Evolutionary conservation across 306 rosid genomes (phyloP).

Genomic region (Cucumis cinereus): DNA sequence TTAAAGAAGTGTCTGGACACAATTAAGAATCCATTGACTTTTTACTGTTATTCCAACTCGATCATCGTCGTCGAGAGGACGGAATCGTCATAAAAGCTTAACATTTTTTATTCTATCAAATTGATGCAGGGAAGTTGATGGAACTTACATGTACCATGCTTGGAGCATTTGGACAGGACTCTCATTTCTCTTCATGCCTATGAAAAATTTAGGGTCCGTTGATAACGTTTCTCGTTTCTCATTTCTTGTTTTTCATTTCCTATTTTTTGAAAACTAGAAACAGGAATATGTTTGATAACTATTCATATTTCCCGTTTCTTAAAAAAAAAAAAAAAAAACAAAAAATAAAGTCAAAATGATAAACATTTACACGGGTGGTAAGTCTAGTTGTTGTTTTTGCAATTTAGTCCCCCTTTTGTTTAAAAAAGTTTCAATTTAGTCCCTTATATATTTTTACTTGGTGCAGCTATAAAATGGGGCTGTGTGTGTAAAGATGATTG

Average conservation of each 20-base stretch:
- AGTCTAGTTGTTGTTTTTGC: neutral
- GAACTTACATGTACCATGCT: constrained; percentile 71
- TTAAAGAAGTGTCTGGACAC: neutral
- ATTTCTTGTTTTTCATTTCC: too few relatives aligned
- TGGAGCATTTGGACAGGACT: constrained; percentile 60
- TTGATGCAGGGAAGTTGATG: constrained; percentile 70
- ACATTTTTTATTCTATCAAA: neutral
- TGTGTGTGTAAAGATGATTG: constrained; percentile 3
- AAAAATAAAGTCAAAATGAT: neutral
- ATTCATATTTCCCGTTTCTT: too few relatives aligned
- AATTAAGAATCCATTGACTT: neutral
- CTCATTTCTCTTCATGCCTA: constrained; percentile 52
- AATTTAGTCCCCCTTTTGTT: neutral
- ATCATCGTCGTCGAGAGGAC: neutral
- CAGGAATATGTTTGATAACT: too few relatives aligned
- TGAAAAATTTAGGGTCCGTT: constrained; percentile 8
- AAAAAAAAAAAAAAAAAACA: neutral
- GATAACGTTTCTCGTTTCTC: too few relatives aligned
- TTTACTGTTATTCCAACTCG: neutral
- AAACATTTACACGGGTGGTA: neutral
- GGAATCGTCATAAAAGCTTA: neutral
- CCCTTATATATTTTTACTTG: neutral
- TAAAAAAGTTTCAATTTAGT: too few relatives aligned
- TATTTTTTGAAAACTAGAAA: too few relatives aligned
- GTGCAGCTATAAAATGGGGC: neutral